These are phyloP conservation scores for Amphibolis antarctica DNA, from an alignment of 106 monocot genomes.

Conservation along the genomic window DNA sequence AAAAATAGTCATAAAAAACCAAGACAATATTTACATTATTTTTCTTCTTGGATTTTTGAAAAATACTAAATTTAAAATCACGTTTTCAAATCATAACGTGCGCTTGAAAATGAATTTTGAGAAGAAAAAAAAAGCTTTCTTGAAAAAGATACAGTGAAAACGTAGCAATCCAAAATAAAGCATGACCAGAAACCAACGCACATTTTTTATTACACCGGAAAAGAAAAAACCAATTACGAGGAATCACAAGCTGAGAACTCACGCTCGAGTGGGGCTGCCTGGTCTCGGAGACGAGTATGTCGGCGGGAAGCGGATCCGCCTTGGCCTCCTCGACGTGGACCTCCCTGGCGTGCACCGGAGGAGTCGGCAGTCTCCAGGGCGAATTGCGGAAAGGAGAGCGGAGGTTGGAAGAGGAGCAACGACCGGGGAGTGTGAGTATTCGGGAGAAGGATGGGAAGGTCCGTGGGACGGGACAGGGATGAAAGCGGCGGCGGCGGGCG, in stretches of 20 bases:
- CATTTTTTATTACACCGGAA: no score
- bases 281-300: conserved; percentile 53
- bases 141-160: no score
- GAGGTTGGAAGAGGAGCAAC: no score
- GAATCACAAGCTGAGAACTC: conserved; percentile 8
- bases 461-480: background rate
- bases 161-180: background rate
- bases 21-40: no score
- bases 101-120: no score
- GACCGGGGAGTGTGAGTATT: background rate
- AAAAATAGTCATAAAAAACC: no score
- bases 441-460: background rate
- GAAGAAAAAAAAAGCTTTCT: no score
- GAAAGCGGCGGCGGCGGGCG: background rate
- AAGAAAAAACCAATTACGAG: background rate
- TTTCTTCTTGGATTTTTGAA: no score
- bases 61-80: no score
- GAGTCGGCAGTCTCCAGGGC: background rate
- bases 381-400: background rate
- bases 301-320: conserved; percentile 24
- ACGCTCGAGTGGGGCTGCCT: conserved; percentile 59
- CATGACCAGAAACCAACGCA: background rate
- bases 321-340: conserved; percentile 22
- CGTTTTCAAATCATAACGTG: no score
- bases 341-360: conserved; percentile 21